Evolutionary conservation across 306 rosid genomes (phyloP).

Genomic region (Medicago ruthenica): DNA sequence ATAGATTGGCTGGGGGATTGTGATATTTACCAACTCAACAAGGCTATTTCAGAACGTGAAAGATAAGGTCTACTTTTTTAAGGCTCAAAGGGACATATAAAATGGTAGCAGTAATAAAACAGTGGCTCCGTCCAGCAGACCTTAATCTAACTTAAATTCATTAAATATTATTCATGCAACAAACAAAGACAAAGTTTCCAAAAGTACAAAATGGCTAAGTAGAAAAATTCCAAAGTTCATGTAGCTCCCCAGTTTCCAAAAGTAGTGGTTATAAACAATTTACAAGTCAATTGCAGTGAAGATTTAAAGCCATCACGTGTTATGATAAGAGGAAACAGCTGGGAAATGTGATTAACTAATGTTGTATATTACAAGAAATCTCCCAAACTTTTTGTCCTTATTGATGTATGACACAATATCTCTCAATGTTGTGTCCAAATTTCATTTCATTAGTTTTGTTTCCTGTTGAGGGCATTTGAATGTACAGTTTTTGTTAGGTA

Average conservation of each 20-base stretch:
- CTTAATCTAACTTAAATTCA: too few relatives aligned
- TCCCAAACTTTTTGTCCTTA: constrained; percentile 20
- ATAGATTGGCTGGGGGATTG: too few relatives aligned
- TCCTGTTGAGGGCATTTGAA: not conserved
- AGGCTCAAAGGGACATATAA: too few relatives aligned
- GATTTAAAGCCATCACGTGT: constrained; percentile 19
- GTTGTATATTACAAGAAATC: not conserved
- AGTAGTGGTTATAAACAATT: constrained; percentile 31
- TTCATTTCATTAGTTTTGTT: constrained; percentile 1
- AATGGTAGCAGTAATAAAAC: too few relatives aligned
- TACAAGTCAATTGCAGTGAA: constrained; percentile 13
- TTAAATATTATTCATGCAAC: not conserved
- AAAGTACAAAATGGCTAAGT: not conserved
- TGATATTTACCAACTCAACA: too few relatives aligned
- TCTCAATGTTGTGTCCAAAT: not conserved
- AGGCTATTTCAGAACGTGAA: too few relatives aligned
- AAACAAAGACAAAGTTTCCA: constrained; percentile 27
- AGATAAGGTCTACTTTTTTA: too few relatives aligned
- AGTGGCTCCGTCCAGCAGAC: too few relatives aligned
- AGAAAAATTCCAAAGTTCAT: constrained; percentile 3
- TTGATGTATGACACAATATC: not conserved
- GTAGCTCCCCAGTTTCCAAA: constrained; percentile 4
- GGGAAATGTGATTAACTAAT: constrained; percentile 25
- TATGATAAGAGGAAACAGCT: constrained; percentile 38
- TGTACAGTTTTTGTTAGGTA: constrained; percentile 39